Conservation (phyloP, 1,284 basidiomycete genomes). For the Cryptococcus amylolentus region DNA sequence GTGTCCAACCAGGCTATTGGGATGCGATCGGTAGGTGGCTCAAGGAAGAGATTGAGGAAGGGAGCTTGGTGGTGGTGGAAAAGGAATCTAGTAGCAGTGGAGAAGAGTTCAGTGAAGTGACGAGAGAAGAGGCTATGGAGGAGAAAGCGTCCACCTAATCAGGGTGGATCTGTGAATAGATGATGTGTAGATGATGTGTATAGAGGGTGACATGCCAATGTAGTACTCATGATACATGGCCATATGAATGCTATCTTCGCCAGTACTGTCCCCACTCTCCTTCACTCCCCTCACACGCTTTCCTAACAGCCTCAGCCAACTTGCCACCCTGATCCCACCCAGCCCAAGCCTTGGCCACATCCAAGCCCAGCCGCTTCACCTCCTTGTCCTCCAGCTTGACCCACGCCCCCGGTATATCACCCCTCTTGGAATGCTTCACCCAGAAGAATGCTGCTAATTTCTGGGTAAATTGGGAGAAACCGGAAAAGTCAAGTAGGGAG, state of each 20-base stretch:
- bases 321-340: constrained; percentile 23
- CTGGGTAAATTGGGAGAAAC: constrained; percentile 14
- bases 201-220: no score
- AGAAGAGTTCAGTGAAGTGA: no score
- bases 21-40: constrained; percentile 60
- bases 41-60: constrained; percentile 30
- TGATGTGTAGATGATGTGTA: no score
- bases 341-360: constrained; percentile 49
- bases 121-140: no score
- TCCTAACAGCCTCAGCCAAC: constrained; percentile 15
- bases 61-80: background rate
- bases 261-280: no score
- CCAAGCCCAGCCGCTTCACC: constrained; percentile 54
- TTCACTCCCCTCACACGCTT: constrained; percentile 4
- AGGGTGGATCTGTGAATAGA: no score
- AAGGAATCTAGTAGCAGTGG: no score
- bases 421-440: constrained; percentile 65
- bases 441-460: constrained; percentile 72
- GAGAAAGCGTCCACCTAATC: no score
- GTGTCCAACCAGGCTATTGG: constrained; percentile 65
- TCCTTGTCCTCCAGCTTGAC: constrained; percentile 56
- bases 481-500: constrained; percentile 7
- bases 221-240: no score
- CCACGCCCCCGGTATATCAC: constrained; percentile 69
- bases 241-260: no score